Base-by-base conservation (phyloP, 352 stramenopile species). In the Phytophthora aleatoria region DNA sequence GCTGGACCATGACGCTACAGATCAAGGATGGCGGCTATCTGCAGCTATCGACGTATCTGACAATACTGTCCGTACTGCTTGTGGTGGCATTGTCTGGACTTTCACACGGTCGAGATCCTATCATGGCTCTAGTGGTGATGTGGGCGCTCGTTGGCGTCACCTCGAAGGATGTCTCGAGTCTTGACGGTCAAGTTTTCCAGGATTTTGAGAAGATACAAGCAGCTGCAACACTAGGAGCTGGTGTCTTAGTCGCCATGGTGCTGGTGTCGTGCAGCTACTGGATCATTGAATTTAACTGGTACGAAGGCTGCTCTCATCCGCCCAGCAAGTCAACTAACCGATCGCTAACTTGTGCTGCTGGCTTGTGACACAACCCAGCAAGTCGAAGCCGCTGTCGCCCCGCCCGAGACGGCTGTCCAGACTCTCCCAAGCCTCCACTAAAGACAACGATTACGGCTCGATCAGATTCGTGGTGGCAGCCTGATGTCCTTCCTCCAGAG, bases 111-210 rank as follows among this genome's bases (percentile, higher is more conserved):
- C 60, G 74, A 11, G 80, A 91, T 50, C 71, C 81, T 1, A 63
- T 90, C 33, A 76, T 92, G 57, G 76, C 75, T 4, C 47, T 88
- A 11, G 79, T 90, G 8, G 69, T 72, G 3, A 67, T 55, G 31
- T 92, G 79, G 81, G 52, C 74, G 44, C 71, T 89, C 15, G 39
- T 87, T 10, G 76, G 69, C 27, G 62, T 92, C 52, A 78, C 74
- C 1, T 68, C 69, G 20, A 87, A 87, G 55, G 61, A 81, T 42
- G 38, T 61, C 20, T 59, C 61, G 0, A 49, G 36, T 12, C 68
- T 85, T 16, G 56, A 66, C 15, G 20, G 41, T 6, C 30, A 61
- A 38, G 39, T 70, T 12, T 45, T 55, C 1, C 61, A 76, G 20
- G 73, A 78, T 31, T 68, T 77, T 30, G 50, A 76, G 7, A 69